Evolutionary conservation across 1,284 basidiomycete species (phyloP).

Genomic region (Puccinia polysora): DNA sequence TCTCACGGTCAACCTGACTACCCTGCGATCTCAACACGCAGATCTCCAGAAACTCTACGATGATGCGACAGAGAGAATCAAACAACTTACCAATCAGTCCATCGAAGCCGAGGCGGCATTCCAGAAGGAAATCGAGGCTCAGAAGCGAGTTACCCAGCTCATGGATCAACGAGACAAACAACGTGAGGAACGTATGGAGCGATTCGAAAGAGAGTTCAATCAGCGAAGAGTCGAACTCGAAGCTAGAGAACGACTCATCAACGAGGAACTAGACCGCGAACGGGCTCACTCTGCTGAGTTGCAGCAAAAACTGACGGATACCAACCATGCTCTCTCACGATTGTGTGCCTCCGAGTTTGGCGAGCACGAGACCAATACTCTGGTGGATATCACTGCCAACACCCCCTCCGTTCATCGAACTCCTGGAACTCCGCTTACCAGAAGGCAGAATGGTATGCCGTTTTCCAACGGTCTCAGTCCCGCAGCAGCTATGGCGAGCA

Average conservation of each 20-base stretch:
- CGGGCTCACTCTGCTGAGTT: constrained; percentile 53
- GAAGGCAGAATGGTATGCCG: constrained; percentile 3
- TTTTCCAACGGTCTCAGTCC: constrained; percentile 54
- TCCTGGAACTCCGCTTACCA: constrained; percentile 41
- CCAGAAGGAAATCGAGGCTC: constrained; percentile 65
- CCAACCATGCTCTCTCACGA: constrained; percentile 63
- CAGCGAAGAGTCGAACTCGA: constrained; percentile 66
- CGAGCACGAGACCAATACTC: constrained; percentile 10
- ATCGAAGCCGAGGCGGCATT: constrained; percentile 75
- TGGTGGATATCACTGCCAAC: constrained; percentile 28
- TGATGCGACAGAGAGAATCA: constrained; percentile 53
- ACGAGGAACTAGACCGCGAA: constrained; percentile 63
- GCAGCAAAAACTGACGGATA: constrained; percentile 55
- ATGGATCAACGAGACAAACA: constrained; percentile 78
- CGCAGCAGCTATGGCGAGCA: constrained; percentile 75
- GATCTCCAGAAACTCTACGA: constrained; percentile 19
- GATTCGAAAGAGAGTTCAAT: constrained; percentile 72
- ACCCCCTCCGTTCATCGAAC: constrained; percentile 20
- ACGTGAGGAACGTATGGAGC: constrained; percentile 68
- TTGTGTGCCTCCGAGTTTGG: constrained; percentile 53
- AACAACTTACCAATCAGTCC: constrained; percentile 66
- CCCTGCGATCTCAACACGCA: constrained; percentile 27
- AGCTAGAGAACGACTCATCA: constrained; percentile 62
- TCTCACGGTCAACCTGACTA: constrained; percentile 7
- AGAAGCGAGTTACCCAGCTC: constrained; percentile 68